Evolutionary conservation across 805 yeast genomes (phyloP).

Genomic region (Jamesozyma rosinii): DNA sequence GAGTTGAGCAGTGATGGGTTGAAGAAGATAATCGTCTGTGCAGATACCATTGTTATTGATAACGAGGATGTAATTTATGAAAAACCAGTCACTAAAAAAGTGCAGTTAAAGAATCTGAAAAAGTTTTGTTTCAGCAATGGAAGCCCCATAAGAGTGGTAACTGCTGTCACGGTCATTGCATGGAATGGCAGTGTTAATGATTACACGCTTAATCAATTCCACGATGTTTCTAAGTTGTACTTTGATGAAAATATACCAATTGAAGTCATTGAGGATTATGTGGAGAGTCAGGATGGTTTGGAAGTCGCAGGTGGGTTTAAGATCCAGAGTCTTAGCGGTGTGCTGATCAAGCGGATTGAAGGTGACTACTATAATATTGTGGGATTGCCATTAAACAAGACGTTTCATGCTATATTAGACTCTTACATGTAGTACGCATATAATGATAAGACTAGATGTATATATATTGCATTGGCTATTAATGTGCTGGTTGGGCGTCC

Average conservation of each 20-base stretch:
- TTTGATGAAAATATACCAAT: conserved; percentile 41
- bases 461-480: too few species aligned
- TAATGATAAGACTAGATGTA: too few species aligned
- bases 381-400: conserved; percentile 66
- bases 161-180: conserved; percentile 44
- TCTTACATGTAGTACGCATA: background rate
- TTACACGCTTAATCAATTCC: conserved; percentile 19
- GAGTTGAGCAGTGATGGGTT: conserved; percentile 19
- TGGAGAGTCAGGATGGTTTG: conserved; percentile 61
- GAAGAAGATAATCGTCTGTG: conserved; percentile 41
- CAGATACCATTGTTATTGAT: conserved; percentile 69
- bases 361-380: conserved; percentile 87
- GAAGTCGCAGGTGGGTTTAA: conserved; percentile 90
- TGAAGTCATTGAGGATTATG: conserved; percentile 52
- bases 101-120: conserved; percentile 43
- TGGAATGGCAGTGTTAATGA: conserved; percentile 7
- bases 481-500: too few species aligned
- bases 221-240: conserved; percentile 35
- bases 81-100: conserved; percentile 57
- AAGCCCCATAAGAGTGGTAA: conserved; percentile 40
- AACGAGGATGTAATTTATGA: conserved; percentile 57
- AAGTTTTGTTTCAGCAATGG: conserved; percentile 37
- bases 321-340: conserved; percentile 65
- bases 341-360: conserved; percentile 48
- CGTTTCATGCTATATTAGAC: conserved; percentile 27